phyloP scores from a whole-genome alignment of 495 filamentous ascomycete species.

The Lasiosphaeris hirsuta region DNA sequence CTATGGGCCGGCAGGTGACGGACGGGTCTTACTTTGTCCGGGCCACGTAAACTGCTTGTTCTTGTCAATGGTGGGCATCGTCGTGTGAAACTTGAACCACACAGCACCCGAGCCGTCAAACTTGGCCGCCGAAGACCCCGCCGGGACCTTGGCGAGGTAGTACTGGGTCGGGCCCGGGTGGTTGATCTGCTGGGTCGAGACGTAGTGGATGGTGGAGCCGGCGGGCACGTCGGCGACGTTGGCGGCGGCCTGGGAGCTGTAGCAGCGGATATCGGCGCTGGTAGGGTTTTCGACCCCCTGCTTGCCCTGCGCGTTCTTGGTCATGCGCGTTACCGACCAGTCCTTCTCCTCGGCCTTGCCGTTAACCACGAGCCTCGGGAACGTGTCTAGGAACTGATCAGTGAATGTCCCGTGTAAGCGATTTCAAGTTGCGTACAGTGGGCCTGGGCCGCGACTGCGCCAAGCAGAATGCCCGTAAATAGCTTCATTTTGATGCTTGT shows the following conservation, averaged over 20 bases:
- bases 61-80: conserved; percentile 36
- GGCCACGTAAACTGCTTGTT: conserved; percentile 42
- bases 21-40: conserved; percentile 30
- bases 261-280: conserved; percentile 47
- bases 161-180: conserved; percentile 47
- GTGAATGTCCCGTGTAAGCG: background rate
- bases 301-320: conserved; percentile 41
- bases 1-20: background rate
- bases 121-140: conserved; percentile 36
- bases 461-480: conserved; percentile 23
- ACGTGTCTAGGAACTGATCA: conserved; percentile 33
- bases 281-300: conserved; percentile 38
- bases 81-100: conserved; percentile 53
- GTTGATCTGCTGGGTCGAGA: conserved; percentile 44
- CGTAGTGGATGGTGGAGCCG: conserved; percentile 44
- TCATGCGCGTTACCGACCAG: conserved; percentile 42
- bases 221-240: conserved; percentile 38
- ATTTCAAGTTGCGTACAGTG: conserved; percentile 25
- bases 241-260: conserved; percentile 36
- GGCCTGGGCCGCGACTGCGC: conserved; percentile 29
- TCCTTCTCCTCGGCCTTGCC: conserved; percentile 37
- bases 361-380: conserved; percentile 38
- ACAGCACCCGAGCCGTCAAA: conserved; percentile 47
- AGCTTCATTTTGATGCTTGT: conserved; percentile 24
- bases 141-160: conserved; percentile 48